Conservation (phyloP, 108 stramenopile genomes). For the Asterionellopsis glacialis region DNA sequence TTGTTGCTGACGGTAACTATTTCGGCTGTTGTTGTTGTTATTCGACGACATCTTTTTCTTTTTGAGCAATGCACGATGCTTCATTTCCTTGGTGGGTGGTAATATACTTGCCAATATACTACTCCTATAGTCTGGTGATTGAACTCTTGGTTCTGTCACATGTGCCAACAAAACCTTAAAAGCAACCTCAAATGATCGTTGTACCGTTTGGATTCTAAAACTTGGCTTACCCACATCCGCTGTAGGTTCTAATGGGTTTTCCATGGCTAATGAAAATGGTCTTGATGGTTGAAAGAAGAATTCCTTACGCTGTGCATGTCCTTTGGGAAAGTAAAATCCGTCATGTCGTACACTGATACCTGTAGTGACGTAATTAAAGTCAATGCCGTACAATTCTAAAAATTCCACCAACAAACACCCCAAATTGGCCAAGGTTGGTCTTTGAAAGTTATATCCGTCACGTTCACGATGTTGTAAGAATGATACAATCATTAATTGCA, state of each 20-base stretch:
- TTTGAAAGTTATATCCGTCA: conserved; percentile 29
- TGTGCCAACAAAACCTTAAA: conserved; percentile 60
- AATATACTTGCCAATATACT: conserved; percentile 74
- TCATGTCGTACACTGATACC: conserved; percentile 81
- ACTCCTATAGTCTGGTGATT: conserved; percentile 8
- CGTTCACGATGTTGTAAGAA: conserved; percentile 82
- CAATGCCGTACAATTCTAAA: conserved; percentile 85
- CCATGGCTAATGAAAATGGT: conserved; percentile 67
- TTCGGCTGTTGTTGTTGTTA: too few relatives aligned
- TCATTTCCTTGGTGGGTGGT: conserved; percentile 72
- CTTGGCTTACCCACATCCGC: conserved; percentile 76
- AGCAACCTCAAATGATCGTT: conserved; percentile 80
- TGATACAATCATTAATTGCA: conserved; percentile 86
- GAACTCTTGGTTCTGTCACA: conserved; percentile 52
- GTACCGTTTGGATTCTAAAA: conserved; percentile 70
- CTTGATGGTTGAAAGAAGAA: conserved; percentile 54
- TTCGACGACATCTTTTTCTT: too few relatives aligned
- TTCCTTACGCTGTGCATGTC: conserved; percentile 37
- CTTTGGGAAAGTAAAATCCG: conserved; percentile 89
- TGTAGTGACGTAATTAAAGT: conserved; percentile 87
- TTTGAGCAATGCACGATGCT: conserved; percentile 12
- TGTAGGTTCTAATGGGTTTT: conserved; percentile 85
- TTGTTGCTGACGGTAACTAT: too few relatives aligned
- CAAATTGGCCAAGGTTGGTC: conserved; percentile 45
- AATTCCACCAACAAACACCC: conserved; percentile 88